Base-by-base conservation (phyloP, 768 basidiomycete species). In the Phylloporus rhodoxanthus region DNA sequence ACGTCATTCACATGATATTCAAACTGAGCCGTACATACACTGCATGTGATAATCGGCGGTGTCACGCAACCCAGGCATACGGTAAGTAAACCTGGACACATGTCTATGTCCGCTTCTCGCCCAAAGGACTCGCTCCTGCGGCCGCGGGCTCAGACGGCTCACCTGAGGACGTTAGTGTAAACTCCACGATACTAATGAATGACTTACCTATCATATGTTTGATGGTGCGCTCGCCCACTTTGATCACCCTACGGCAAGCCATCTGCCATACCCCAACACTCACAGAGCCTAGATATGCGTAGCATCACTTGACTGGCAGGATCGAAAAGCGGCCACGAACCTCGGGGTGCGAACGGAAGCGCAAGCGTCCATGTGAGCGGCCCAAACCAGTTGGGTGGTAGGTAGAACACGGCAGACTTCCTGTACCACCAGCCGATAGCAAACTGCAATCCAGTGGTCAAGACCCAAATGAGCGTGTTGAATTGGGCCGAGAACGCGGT, bases 261-360 rank as follows among this genome's bases (percentile, higher is more conserved):
- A 96, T 90, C 62, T 92, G 88, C 95, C 95, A 99, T 34, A 91
- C 80, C 1, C 87, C 89, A 36, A 92, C 91, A 58, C 91, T 91
- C 52, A 99, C 86, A 10, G 91, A 88, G 10, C 95, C 94, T 93
- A 54, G 15, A 53, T 20, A 48, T 23, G 19, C n/a, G 25, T 45
- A 34, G 30, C 30, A 40, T 53, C 33, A 36, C 7, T 23, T 8
- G 34, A 36, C 23, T 14, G 6, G 29, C 15, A 52, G 34, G 19
- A 48, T 45, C 30, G 19, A 45, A 19, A 19, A 48, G 32, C n/a
- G 34, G 44, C 17, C 13, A 68, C 80, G 50, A 41, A 88, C 91
- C 92, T 62, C 72, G 74, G 0, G 95, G 95, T 17, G 94, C 95
- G 57, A 91, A 93, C 43, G 95, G 95, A 51, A 97, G 77, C 23